Evolutionary conservation across 2,329 filamentous ascomycete genomes (phyloP), one percentile per base, ranked within the genome.

Genomic region (Talaromyces atroroseus): DNA sequence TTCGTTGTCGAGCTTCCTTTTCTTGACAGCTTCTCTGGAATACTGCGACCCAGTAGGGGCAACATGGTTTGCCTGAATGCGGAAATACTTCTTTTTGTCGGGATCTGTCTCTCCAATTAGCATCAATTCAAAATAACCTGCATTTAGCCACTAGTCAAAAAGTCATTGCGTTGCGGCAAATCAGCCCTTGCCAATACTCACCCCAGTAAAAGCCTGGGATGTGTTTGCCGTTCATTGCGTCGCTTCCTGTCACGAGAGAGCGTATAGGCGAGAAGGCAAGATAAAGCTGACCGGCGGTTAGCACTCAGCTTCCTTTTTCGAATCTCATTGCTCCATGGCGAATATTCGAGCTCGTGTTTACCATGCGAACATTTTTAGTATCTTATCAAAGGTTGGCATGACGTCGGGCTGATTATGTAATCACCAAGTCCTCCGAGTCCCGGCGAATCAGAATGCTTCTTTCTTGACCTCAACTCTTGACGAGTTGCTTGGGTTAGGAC

Each of bases 31-130:
- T 47, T 81, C 75, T n/a, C 76, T 71, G 8, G 84, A 83, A 73
- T 84, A 87, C 16, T 76, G 70, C 0, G 80, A 75, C 7, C 68
- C 70, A 1, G 73, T 60, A 0, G 82, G 78, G 0, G 82, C 82
- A 16, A 76, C 77, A 59, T 78, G 73, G 53, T 72, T 75, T 23
- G 72, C 63, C 65, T 87, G 82, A 50, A 89, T 80, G 63, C 83
- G 85, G 70, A 88, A 89, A 65, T 88, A 89, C 61, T 82, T 86
- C 38, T 79, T 79, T 68, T 83, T 87, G 45, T 78, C 77, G 12
- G 69, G 62, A 57, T 75, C 73, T 75, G 59, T 18, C 21, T 45
- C 18, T n/a, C 46, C 23, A 48, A 46, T 46, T 14, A 23, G 10
- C 24, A 2, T 46, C 18, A 1, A 46, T 40, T 8, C 36, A 46